Evolutionary conservation across 495 filamentous ascomycete genomes (phyloP), one percentile per base, ranked within the genome.

Genomic region (Penicillium paxilli): DNA sequence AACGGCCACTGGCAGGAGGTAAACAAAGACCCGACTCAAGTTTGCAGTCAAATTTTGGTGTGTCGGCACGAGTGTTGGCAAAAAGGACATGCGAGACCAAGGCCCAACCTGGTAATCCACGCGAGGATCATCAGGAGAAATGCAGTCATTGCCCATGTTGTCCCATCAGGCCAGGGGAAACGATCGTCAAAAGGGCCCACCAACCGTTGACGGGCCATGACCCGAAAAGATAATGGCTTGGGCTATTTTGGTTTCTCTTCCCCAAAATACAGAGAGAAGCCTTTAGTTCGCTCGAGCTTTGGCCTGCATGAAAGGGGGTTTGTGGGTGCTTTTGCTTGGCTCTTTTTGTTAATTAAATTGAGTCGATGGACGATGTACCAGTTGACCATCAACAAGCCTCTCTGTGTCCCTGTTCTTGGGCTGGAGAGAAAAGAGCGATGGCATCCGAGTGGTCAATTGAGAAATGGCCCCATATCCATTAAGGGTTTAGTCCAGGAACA

Each of bases 121-220:
- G 26, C 49, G 53, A 55, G 24, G 44, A 64, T 60, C 61, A 33
- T 17, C 38, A 25, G 17, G 44, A 33, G 38, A 25, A 35, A 59
- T 60, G 54, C 46, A 37, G 28, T 63, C 57, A 60, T 62, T 14
- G 12, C 47, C 52, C 50, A 50, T 20, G n/a, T 14, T 49, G 24
- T 21, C 14, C 2, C 21, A 19, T 44, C 22, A 41, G 24, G 7
- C 22, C 47, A 55, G 46, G 52, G 48, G 57, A 56, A 58, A 51
- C 3, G 60, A 64, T 60, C 57, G 50, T 49, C 54, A 41, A 19
- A n/a, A n/a, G n/a, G 52, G 46, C 54, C 56, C 62, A 56, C 60
- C 48, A 53, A 62, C 58, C 44, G 58, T 58, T 47, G 46, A 57
- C 57, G 51, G 52, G 35, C 42, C 30, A 33, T 2, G 24, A 11